Conservation (phyloP, 805 yeast species). For the Myxozyma neotropica region DNA sequence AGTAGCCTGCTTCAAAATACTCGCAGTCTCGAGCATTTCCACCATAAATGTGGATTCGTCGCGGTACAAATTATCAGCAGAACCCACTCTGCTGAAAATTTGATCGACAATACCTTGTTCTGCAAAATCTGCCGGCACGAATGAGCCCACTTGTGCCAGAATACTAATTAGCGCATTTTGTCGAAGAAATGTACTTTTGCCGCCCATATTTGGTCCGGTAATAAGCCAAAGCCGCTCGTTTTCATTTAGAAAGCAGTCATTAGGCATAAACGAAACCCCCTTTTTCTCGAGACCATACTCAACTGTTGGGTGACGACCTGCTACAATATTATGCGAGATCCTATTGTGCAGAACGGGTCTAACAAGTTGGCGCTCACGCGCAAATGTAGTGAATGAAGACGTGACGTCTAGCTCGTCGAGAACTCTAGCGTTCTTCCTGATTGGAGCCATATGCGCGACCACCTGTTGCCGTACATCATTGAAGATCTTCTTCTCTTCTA, state of each 20-base stretch:
- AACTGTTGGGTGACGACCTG: conserved; percentile 85
- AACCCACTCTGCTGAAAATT: conserved; percentile 72
- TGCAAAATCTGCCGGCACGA: conserved; percentile 67
- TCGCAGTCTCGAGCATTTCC: conserved; percentile 84
- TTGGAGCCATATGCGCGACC: conserved; percentile 15
- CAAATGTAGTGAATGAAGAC: conserved; percentile 69
- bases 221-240: conserved; percentile 32
- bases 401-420: conserved; percentile 73
- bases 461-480: conserved; percentile 22
- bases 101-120: conserved; percentile 73
- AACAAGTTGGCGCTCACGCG: conserved; percentile 66
- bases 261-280: conserved; percentile 54
- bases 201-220: conserved; percentile 60
- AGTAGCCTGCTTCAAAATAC: conserved; percentile 68
- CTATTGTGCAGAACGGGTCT: conserved; percentile 64
- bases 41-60: conserved; percentile 92
- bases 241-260: conserved; percentile 44
- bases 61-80: conserved; percentile 71
- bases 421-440: conserved; percentile 54
- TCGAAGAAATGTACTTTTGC: conserved; percentile 73
- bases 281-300: conserved; percentile 65
- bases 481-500: conserved; percentile 42
- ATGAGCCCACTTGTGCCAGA: conserved; percentile 74
- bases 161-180: conserved; percentile 72
- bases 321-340: conserved; percentile 44